Conservation (phyloP, 805 yeast genomes). For the Zygotorulaspora florentina region DNA sequence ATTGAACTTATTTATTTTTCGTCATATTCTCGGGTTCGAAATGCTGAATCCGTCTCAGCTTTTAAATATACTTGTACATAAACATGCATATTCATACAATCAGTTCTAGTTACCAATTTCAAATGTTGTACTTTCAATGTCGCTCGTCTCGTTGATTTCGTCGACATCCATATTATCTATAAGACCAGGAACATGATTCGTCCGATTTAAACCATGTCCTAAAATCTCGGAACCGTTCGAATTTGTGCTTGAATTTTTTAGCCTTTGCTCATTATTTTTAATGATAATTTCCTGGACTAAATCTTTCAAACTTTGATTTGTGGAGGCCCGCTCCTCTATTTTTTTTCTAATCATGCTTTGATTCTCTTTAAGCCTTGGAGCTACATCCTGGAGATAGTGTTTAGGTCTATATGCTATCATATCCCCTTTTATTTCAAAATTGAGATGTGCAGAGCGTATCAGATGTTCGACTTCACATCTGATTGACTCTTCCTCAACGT, state of each 20-base stretch:
- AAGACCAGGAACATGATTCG: conserved; percentile 3
- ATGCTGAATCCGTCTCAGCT: conserved; percentile 13
- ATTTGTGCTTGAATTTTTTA: not conserved
- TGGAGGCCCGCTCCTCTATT: conserved; percentile 6
- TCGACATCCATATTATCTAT: conserved; percentile 18
- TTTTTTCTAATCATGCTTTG: conserved; percentile 4
- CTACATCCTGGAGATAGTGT: conserved; percentile 12
- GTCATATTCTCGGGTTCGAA: not conserved
- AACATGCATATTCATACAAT: not conserved
- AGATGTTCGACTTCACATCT: conserved; percentile 19
- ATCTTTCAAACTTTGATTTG: conserved; percentile 11
- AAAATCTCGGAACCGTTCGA: not conserved
- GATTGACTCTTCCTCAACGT: conserved; percentile 17
- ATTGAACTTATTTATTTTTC: not conserved
- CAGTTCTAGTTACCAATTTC: conserved; percentile 7
- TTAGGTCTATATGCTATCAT: conserved; percentile 12
- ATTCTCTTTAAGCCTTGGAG: conserved; percentile 9
- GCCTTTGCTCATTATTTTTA: conserved; percentile 6
- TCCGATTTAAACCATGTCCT: not conserved
- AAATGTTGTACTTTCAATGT: conserved; percentile 14
- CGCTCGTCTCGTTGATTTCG: conserved; percentile 18
- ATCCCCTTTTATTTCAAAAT: conserved; percentile 21
- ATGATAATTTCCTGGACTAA: conserved; percentile 15
- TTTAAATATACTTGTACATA: conserved; percentile 4
- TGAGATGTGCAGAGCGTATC: conserved; percentile 19